Evolutionary conservation across 768 basidiomycete species (phyloP), one percentile per base, ranked within the genome.

Genomic region (Boletus barrowsii): DNA sequence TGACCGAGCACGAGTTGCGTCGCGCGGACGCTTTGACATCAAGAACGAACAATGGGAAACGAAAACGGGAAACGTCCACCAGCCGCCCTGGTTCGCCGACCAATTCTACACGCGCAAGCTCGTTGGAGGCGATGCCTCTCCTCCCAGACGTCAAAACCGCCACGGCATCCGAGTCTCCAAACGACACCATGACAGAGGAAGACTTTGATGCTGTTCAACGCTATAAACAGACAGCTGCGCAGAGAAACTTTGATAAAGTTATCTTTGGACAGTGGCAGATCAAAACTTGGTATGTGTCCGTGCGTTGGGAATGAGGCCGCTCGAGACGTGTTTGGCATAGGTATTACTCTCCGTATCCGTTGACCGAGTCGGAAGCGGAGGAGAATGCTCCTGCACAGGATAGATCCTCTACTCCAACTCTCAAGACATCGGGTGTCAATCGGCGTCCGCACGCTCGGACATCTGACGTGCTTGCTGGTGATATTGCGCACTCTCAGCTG

Each of bases 301-400:
- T 55, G 41, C 41, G 42, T 58, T 44, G 20, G 44, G 5, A 39
- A 41, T 24, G 20, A 42, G 13, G 18, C 50, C 18, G 18, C 42
- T 49, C 35, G 30, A 54, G 22, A 43, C 13, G 11, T 42, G 18
- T 29, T 32, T 49, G 17, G 9, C 40, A 5, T 58, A 94, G 93
- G 90, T 95, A 95, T 73, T 93, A 89, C 68, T 97, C 94, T 3
- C 94, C 94, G 1, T 96, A 95, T 68, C 93, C 94, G 15, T 71
- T 88, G 24, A 76, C 77, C 18, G 90, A 93, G 61, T 71, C 76
- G 9, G 89, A 92, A 56, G 67, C 75, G 49, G 82, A 86, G 46
- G 85, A 86, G 26, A 67, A 64, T 20, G 60, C 51, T 9, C 37
- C 67, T 35, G 37, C 60, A 10, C 61, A 63, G 40, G 64, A 67